These are phyloP conservation scores for Lichtheimia ornata DNA, from an alignment of 371 early-diverging fungal genomes.

Conservation along the genomic window DNA sequence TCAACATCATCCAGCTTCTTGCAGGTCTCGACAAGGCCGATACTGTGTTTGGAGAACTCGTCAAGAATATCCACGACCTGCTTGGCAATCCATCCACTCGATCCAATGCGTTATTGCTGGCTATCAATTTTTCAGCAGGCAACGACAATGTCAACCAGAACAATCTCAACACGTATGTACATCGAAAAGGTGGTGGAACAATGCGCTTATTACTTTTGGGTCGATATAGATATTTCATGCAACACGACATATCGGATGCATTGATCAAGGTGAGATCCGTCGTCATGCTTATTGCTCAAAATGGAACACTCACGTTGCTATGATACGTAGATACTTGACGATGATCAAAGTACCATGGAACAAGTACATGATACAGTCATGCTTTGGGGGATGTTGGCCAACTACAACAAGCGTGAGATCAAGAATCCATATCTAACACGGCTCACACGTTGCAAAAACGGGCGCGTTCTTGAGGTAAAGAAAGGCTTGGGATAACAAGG, in stretches of 20 bases:
- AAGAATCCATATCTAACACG: slow-evolving; percentile 45
- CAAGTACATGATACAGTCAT: slow-evolving; percentile 38
- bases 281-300: background rate
- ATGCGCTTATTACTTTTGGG: background rate
- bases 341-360: slow-evolving; percentile 19
- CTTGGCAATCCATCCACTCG: slow-evolving; percentile 18
- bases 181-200: background rate
- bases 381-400: slow-evolving; percentile 50
- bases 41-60: slow-evolving; percentile 38
- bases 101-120: slow-evolving; percentile 36
- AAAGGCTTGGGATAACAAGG: background rate
- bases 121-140: slow-evolving; percentile 51
- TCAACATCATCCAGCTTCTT: slow-evolving; percentile 56
- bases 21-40: slow-evolving; percentile 57
- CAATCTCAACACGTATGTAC: slow-evolving; percentile 48
- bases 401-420: slow-evolving; percentile 60
- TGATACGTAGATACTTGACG: slow-evolving; percentile 28
- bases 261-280: slow-evolving; percentile 33
- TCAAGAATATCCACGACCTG: slow-evolving; percentile 32
- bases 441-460: slow-evolving; percentile 32
- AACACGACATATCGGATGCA: slow-evolving; percentile 41
- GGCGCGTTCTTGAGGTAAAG: slow-evolving; percentile 16
- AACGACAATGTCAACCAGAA: slow-evolving; percentile 64
- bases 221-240: slow-evolving; percentile 48
- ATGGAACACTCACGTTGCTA: background rate